Evolutionary conservation across 228 moss, liverwort and hornwort genomes (phyloP).

Genomic region (Sphagnum magellanicum): DNA sequence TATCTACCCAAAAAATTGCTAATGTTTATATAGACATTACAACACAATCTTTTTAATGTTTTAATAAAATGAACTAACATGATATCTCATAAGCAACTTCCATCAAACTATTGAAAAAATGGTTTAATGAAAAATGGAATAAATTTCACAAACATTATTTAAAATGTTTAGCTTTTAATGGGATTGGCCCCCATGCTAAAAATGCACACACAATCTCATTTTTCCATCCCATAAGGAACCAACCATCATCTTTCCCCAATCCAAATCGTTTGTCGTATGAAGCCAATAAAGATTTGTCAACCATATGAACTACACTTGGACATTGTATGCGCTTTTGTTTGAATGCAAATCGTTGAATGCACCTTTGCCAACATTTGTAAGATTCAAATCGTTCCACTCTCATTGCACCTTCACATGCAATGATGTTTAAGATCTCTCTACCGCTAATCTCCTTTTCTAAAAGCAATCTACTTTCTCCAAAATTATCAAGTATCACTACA

Average conservation of each 20-base stretch:
- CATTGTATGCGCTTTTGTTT: conserved; percentile 37
- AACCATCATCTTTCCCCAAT: conserved; percentile 27
- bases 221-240: conserved; percentile 44
- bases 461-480: conserved; percentile 27
- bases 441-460: conserved; percentile 62
- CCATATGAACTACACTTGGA: not conserved
- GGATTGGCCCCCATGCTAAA: conserved; percentile 35
- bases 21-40: too few species aligned
- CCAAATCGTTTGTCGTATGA: conserved; percentile 40
- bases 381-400: conserved; percentile 77
- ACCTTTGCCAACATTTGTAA: conserved; percentile 75
- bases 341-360: conserved; percentile 73
- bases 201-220: conserved; percentile 29
- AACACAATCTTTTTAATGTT: too few species aligned
- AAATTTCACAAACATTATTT: too few species aligned
- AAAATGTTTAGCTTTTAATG: too few species aligned
- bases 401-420: conserved; percentile 82
- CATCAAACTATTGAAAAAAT: too few species aligned
- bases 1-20: too few species aligned
- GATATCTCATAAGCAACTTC: too few species aligned
- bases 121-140: too few species aligned
- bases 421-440: conserved; percentile 65
- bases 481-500: conserved; percentile 27
- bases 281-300: conserved; percentile 18
- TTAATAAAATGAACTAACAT: too few species aligned